Evolutionary conservation across 2,329 filamentous ascomycete species (phyloP).

Genomic region (Xylariaceae sp.): DNA sequence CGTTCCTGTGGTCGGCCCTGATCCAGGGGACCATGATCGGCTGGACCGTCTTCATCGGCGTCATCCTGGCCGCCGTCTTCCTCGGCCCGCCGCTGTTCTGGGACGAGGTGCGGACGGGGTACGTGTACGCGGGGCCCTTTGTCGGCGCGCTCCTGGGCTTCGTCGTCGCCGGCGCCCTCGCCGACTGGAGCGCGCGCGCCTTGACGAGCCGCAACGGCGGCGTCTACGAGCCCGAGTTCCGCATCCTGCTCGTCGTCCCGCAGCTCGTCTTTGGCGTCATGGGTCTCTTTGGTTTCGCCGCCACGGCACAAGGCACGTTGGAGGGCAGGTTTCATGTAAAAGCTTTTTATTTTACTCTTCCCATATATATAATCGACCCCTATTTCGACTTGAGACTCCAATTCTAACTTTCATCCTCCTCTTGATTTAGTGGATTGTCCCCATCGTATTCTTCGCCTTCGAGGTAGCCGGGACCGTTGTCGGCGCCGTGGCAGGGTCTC

Average conservation of each 20-base stretch:
- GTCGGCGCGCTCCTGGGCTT: slow-evolving; percentile 77
- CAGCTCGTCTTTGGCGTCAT: slow-evolving; percentile 72
- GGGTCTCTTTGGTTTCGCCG: slow-evolving; percentile 80
- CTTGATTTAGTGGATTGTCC: slow-evolving; percentile 66
- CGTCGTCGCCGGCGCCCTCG: slow-evolving; percentile 63
- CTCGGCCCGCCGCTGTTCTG: slow-evolving; percentile 77
- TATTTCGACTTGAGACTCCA: no score
- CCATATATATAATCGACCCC: no score
- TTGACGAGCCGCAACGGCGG: slow-evolving; percentile 73
- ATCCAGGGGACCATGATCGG: slow-evolving; percentile 88
- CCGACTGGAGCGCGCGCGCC: slow-evolving; percentile 64
- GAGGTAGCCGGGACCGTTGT: slow-evolving; percentile 89
- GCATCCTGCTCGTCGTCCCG: slow-evolving; percentile 75
- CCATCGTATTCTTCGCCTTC: slow-evolving; percentile 76
- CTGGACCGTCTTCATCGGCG: slow-evolving; percentile 90
- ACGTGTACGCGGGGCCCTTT: slow-evolving; percentile 81
- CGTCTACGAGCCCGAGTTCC: slow-evolving; percentile 87
- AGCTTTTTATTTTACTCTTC: background rate
- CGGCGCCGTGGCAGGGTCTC: slow-evolving; percentile 74
- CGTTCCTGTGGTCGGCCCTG: slow-evolving; percentile 72
- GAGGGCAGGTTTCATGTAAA: slow-evolving; percentile 46
- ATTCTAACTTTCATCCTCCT: no score
- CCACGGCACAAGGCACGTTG: slow-evolving; percentile 58
- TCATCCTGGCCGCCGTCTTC: slow-evolving; percentile 77
- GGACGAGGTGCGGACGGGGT: slow-evolving; percentile 74